These are phyloP conservation scores for Diplodia intermedia DNA, from an alignment of 2,329 filamentous ascomycete species.

Conservation along the genomic window DNA sequence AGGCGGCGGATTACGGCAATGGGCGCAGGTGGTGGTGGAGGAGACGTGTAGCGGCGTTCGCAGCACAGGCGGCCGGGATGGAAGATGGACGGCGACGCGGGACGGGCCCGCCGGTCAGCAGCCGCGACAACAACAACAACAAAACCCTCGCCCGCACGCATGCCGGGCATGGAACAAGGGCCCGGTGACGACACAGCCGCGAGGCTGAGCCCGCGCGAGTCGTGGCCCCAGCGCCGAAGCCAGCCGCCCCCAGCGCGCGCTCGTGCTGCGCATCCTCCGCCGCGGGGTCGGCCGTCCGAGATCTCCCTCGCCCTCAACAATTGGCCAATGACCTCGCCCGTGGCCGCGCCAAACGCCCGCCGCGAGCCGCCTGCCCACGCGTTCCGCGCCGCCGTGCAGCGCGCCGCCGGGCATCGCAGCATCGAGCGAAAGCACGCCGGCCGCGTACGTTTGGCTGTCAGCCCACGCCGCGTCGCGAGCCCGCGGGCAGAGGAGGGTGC, in stretches of 20 bases:
- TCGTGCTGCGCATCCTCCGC: constrained; percentile 26
- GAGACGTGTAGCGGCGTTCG: constrained; percentile 1
- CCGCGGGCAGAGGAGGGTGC: neutral
- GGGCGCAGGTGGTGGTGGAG: constrained; percentile 4
- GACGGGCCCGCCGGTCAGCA: constrained; percentile 8
- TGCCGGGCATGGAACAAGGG: constrained; percentile 1
- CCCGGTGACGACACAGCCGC: constrained; percentile 30
- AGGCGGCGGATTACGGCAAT: neutral
- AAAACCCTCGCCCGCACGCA: neutral
- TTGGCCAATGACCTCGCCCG: constrained; percentile 13
- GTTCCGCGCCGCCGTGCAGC: neutral
- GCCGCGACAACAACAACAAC: constrained; percentile 13
- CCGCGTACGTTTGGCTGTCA: too few relatives aligned
- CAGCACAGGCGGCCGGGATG: neutral
- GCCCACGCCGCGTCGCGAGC: neutral
- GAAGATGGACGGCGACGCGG: constrained; percentile 4
- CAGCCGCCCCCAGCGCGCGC: constrained; percentile 16
- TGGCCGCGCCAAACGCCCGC: neutral
- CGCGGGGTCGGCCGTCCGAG: constrained; percentile 13
- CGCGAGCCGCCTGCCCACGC: constrained; percentile 14
- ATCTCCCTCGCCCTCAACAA: neutral
- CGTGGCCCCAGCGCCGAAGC: constrained; percentile 20
- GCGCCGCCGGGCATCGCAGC: neutral
- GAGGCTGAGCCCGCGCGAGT: constrained; percentile 30
- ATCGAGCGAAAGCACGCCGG: too few relatives aligned